Evolutionary conservation across 805 yeast species (phyloP).

Genomic region (Saturnispora galanensis): DNA sequence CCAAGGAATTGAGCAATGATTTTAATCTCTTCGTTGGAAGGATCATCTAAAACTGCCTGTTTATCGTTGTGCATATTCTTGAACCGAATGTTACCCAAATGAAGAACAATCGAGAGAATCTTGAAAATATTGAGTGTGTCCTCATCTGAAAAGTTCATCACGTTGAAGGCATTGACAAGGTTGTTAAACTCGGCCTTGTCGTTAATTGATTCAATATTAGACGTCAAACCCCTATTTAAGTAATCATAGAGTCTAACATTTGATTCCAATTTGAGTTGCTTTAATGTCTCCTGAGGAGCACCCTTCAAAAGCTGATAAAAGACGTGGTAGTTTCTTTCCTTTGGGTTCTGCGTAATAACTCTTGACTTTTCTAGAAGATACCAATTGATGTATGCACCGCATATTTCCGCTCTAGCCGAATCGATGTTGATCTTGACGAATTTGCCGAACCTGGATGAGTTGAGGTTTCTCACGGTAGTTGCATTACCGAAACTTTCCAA

Average conservation of each 20-base stretch:
- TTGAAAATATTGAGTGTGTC: slow-evolving; percentile 54
- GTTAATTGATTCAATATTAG: slow-evolving; percentile 60
- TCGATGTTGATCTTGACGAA: slow-evolving; percentile 71
- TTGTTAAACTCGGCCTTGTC: slow-evolving; percentile 59
- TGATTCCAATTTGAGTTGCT: slow-evolving; percentile 33
- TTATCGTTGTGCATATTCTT: slow-evolving; percentile 46
- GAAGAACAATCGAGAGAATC: slow-evolving; percentile 66
- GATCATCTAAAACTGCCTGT: slow-evolving; percentile 60
- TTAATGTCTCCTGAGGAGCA: slow-evolving; percentile 39
- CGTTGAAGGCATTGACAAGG: slow-evolving; percentile 57
- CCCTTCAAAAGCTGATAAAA: slow-evolving; percentile 83
- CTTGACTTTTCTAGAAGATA: slow-evolving; percentile 89
- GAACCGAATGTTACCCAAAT: slow-evolving; percentile 78
- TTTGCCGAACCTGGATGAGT: slow-evolving; percentile 95
- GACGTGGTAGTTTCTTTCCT: slow-evolving; percentile 88
- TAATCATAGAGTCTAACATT: slow-evolving; percentile 42
- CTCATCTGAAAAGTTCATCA: slow-evolving; percentile 54
- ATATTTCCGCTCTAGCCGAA: slow-evolving; percentile 45
- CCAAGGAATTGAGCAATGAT: slow-evolving; percentile 56
- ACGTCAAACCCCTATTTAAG: slow-evolving; percentile 41
- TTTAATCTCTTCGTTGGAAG: slow-evolving; percentile 36
- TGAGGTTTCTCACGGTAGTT: slow-evolving; percentile 86
- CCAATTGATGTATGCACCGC: slow-evolving; percentile 92
- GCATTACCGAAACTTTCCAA: slow-evolving; percentile 96
- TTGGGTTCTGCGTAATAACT: slow-evolving; percentile 61